Percentiles rank a stretch among this genome's conserved stretches.
phyloP scores from a whole-genome alignment of 805 yeast genomes.

The Pichia thaimueangensis region DNA sequence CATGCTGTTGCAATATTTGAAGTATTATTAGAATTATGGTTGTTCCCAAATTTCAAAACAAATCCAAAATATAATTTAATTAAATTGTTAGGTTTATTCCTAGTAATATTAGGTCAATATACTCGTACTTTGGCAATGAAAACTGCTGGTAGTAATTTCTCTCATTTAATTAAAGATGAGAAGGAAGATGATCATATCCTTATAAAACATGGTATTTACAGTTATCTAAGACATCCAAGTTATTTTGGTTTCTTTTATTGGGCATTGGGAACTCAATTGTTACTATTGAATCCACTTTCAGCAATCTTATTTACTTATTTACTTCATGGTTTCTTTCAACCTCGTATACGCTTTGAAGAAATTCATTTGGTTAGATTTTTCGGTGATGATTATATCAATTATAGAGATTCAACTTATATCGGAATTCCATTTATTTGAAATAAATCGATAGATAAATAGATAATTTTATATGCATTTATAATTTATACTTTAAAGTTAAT shows the following conservation, averaged over 20 bases:
- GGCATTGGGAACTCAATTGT: slow-evolving; percentile 81
- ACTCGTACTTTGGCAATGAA: slow-evolving; percentile 75
- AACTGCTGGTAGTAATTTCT: slow-evolving; percentile 80
- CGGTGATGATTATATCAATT: slow-evolving; percentile 55
- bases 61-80: neutral
- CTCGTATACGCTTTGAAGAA: slow-evolving; percentile 72
- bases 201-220: slow-evolving; percentile 70
- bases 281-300: slow-evolving; percentile 62
- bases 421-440: slow-evolving; percentile 56
- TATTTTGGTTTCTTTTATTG: slow-evolving; percentile 90
- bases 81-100: slow-evolving; percentile 39
- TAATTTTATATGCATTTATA: neutral
- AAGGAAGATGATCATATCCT: slow-evolving; percentile 53
- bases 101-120: slow-evolving; percentile 56
- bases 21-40: slow-evolving; percentile 34
- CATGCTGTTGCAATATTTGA: slow-evolving; percentile 52
- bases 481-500: too few species aligned
- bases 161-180: slow-evolving; percentile 62
- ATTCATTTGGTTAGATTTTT: slow-evolving; percentile 57
- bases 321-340: slow-evolving; percentile 61
- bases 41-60: slow-evolving; percentile 36
- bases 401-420: slow-evolving; percentile 43
- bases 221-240: slow-evolving; percentile 73
- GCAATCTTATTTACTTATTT: slow-evolving; percentile 46
- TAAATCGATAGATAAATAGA: neutral